Evolutionary conservation across 805 yeast genomes (phyloP).

Genomic region (Candida andamanensis): DNA sequence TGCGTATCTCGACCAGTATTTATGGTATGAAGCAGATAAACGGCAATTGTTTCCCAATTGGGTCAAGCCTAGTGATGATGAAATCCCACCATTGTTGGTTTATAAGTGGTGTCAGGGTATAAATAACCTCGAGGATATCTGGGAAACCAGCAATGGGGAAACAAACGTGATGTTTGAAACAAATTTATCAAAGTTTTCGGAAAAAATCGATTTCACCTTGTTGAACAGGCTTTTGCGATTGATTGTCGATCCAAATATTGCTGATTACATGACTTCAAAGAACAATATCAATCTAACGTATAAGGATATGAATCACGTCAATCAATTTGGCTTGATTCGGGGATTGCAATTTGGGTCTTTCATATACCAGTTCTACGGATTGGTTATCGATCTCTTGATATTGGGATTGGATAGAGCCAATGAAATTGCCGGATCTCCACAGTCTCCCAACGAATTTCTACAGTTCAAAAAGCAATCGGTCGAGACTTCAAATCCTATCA

Average conservation of each 20-base stretch:
- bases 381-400: constrained; percentile 73
- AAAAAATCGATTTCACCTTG: constrained; percentile 83
- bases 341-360: constrained; percentile 91
- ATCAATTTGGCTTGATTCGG: constrained; percentile 79
- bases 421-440: constrained; percentile 78
- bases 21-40: constrained; percentile 94
- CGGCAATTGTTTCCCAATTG: constrained; percentile 87
- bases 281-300: constrained; percentile 77
- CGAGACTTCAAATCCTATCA: constrained; percentile 70
- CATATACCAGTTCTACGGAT: constrained; percentile 84
- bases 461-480: constrained; percentile 57
- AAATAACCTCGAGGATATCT: constrained; percentile 69
- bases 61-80: constrained; percentile 93
- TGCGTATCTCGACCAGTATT: constrained; percentile 89
- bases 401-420: constrained; percentile 83
- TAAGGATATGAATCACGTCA: constrained; percentile 93
- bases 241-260: constrained; percentile 83
- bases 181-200: constrained; percentile 62
- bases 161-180: constrained; percentile 83
- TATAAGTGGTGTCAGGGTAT: constrained; percentile 94
- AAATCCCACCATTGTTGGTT: constrained; percentile 85
- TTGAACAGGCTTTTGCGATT: constrained; percentile 76
- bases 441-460: constrained; percentile 69
- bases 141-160: constrained; percentile 75
- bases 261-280: constrained; percentile 91